Base-by-base conservation (phyloP, 176 grass and related monocot species). In the barley (Hordeum vulgare) region DNA sequence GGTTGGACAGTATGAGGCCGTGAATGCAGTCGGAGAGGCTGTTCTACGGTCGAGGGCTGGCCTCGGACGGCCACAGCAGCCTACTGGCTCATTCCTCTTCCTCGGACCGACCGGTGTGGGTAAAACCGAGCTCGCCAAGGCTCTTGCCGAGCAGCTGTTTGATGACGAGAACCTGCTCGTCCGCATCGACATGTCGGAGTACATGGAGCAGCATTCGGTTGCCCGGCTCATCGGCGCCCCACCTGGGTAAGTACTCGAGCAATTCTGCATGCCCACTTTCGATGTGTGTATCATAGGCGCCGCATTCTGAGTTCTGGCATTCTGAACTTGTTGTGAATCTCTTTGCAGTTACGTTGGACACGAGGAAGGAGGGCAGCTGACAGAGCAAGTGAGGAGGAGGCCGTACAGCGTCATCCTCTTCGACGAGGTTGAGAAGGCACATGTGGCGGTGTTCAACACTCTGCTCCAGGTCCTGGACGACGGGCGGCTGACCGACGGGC, bases 391-490 rank as follows among this genome's bases (percentile, higher is more conserved):
- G 62, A 69, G 95, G 60, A 40, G 92, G 66, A 15, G 95, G 60
- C 95, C 95, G 0, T 97, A 97, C 84, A 94, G 95, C 20, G 95
- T 94, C 12, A 91, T 97, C 77, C 92, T 97, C 39, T 97, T 97
- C 70, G 95, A 97, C 3, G 95, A 97, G 62, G 95, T 97, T 0
- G 95, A 97, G 84, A 97, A 97, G 75, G 95, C 95, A 1, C 95
- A 97, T 72, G 88, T 91, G 17, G 79, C 92, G 0, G 95, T 97
- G 6, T 97, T 97, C 86, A 97, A 97, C 80, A 94, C 95, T 9
- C 95, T 97, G 31, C 92, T 97, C 59, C 95, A 97, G 72, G 95
- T 97, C 6, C 90, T 97, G 15, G 95, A 97, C 26, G 95, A 97
- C 1, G 95, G 95, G 3, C 86, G 95, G 76, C 44, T 97, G 14